phyloP scores from a whole-genome alignment of 768 basidiomycete species.

The Chiua virens region DNA sequence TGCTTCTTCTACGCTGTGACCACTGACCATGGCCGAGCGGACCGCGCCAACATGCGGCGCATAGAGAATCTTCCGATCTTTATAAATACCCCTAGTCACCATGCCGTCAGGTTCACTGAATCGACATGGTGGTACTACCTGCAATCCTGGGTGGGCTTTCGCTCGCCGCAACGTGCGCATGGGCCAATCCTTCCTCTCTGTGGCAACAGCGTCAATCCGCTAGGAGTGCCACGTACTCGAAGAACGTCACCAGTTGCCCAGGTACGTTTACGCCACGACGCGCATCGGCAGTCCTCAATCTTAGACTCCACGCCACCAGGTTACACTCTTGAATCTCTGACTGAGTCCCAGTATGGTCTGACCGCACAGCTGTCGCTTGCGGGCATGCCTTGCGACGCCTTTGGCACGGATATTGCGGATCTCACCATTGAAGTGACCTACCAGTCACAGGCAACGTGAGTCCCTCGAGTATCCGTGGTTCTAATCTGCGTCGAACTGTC shows the following conservation, averaged over 20 bases:
- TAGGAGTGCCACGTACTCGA: constrained; percentile 15
- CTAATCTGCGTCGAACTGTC: neutral
- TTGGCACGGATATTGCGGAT: constrained; percentile 56
- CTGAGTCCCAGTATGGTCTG: constrained; percentile 47
- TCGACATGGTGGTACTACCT: constrained; percentile 5
- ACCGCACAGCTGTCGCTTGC: constrained; percentile 54
- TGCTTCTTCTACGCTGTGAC: neutral
- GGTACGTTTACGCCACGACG: constrained; percentile 15
- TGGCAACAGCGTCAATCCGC: constrained; percentile 3
- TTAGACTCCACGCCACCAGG: constrained; percentile 36
- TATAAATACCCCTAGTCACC: neutral
- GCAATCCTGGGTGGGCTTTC: constrained; percentile 9
- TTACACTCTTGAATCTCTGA: constrained; percentile 50
- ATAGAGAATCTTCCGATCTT: neutral
- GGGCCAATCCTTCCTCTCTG: constrained; percentile 5
- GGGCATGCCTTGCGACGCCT: constrained; percentile 61
- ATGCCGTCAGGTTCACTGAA: neutral
- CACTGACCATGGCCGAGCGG: neutral
- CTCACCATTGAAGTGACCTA: constrained; percentile 69
- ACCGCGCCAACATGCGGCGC: neutral
- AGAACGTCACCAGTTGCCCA: constrained; percentile 34
- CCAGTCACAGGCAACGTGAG: constrained; percentile 53
- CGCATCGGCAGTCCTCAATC: neutral
- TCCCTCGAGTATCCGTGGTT: neutral
- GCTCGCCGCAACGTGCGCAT: constrained; percentile 2